These are phyloP conservation scores for Amniculicola lignicola DNA, from an alignment of 495 filamentous ascomycete species.

Conservation along the genomic window DNA sequence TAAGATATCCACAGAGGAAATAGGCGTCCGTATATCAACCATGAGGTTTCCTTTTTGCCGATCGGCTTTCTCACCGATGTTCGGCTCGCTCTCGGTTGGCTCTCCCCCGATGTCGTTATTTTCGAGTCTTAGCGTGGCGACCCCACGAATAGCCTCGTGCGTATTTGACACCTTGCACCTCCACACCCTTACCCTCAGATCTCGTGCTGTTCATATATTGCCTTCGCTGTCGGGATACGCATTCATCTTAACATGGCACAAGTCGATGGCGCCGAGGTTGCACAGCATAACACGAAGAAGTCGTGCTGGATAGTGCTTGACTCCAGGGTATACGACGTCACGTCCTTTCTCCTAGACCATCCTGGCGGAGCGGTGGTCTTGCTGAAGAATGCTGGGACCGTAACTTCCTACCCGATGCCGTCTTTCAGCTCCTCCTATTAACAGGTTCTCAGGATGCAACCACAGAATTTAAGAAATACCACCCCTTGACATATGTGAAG, in stretches of 20 bases:
- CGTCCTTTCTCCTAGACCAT: conserved; percentile 75
- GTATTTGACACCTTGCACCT: too few relatives aligned
- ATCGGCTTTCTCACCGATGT: too few relatives aligned
- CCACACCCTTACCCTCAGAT: too few relatives aligned
- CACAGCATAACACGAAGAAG: conserved; percentile 67
- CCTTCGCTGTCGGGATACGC: too few relatives aligned
- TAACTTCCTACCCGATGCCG: background rate
- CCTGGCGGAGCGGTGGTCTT: conserved; percentile 80
- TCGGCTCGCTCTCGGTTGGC: too few relatives aligned
- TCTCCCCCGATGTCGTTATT: too few relatives aligned
- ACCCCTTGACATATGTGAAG: conserved; percentile 26
- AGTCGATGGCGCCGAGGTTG: conserved; percentile 57
- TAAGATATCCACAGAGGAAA: too few relatives aligned
- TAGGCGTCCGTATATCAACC: too few relatives aligned
- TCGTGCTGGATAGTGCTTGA: conserved; percentile 86
- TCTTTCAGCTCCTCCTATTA: background rate
- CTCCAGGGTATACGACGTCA: conserved; percentile 85
- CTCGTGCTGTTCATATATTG: too few relatives aligned
- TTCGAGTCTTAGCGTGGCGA: too few relatives aligned
- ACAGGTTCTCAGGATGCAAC: conserved; percentile 16
- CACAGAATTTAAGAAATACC: conserved; percentile 29
- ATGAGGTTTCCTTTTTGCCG: too few relatives aligned
- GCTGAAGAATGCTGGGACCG: conserved; percentile 72
- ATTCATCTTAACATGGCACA: conserved; percentile 1
- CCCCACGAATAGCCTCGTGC: too few relatives aligned